These are phyloP conservation scores for Mycena pura DNA, from an alignment of 768 basidiomycete genomes.

Conservation along the genomic window DNA sequence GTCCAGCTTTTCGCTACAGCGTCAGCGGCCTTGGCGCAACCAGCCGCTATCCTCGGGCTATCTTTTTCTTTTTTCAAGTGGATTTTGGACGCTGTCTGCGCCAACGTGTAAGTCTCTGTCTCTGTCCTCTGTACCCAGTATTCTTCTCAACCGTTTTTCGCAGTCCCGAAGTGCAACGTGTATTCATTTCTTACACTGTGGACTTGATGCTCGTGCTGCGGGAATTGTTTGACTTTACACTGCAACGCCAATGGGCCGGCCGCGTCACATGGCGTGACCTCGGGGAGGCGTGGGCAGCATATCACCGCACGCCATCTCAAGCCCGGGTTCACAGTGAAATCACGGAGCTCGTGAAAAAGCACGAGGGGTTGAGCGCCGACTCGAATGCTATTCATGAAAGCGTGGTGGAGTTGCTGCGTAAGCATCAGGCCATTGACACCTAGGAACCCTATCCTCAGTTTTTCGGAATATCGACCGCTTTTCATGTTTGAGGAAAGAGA, in stretches of 20 bases:
- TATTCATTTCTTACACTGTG: not conserved
- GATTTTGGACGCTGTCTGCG: not conserved
- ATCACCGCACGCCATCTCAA: not conserved
- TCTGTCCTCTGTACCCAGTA: too few relatives aligned
- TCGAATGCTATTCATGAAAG: not conserved
- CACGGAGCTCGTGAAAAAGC: not conserved
- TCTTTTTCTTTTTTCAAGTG: not conserved
- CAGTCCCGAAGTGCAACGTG: not conserved
- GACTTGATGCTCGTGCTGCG: not conserved
- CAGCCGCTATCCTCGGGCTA: constrained; percentile 4
- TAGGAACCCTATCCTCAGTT: too few relatives aligned
- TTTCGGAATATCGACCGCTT: too few relatives aligned
- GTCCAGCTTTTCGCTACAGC: not conserved
- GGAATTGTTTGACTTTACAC: not conserved
- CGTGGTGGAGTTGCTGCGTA: not conserved
- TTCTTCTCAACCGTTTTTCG: too few relatives aligned
- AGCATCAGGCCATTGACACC: too few relatives aligned
- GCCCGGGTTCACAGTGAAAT: not conserved
- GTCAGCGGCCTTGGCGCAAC: not conserved
- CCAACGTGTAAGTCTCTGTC: not conserved
- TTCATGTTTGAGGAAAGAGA: too few relatives aligned
- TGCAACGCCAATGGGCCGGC: not conserved
- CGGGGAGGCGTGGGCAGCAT: not conserved
- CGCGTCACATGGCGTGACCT: not conserved
- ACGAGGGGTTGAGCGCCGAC: not conserved